phyloP scores from a whole-genome alignment of 1,284 basidiomycete genomes.

The Xerocomus tenax region DNA sequence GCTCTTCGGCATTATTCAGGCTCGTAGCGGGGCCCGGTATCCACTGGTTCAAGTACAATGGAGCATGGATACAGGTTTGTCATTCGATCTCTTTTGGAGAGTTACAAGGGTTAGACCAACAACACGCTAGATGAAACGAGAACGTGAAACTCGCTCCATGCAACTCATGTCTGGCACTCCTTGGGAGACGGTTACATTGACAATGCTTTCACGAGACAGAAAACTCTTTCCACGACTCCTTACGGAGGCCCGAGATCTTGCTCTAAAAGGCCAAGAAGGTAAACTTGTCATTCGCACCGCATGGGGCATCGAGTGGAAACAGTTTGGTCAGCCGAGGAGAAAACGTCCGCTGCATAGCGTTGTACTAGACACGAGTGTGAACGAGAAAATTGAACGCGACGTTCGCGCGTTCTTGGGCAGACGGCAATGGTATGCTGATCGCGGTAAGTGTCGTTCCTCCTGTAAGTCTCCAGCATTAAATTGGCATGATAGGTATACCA shows the following conservation, averaged over 20 bases:
- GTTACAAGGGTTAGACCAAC: constrained; percentile 6
- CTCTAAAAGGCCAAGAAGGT: constrained; percentile 80
- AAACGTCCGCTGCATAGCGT: constrained; percentile 87
- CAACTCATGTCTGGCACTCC: constrained; percentile 86
- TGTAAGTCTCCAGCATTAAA: constrained; percentile 11
- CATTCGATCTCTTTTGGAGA: constrained; percentile 18
- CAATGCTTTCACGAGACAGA: constrained; percentile 82
- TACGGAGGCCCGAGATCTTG: constrained; percentile 81
- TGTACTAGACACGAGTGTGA: constrained; percentile 75
- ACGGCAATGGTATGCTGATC: constrained; percentile 91
- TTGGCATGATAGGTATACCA: constrained; percentile 72
- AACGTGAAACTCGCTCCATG: constrained; percentile 88
- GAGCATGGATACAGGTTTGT: constrained; percentile 91
- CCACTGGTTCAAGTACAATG: constrained; percentile 85
- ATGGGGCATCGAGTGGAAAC: constrained; percentile 94
- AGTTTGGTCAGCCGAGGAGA: constrained; percentile 86
- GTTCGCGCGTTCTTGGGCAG: constrained; percentile 76
- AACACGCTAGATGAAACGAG: constrained; percentile 70
- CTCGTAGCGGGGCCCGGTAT: constrained; percentile 93
- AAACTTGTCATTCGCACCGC: constrained; percentile 95
- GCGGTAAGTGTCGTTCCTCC: constrained; percentile 51
- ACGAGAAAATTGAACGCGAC: constrained; percentile 75
- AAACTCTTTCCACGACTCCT: constrained; percentile 75
- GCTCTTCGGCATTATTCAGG: constrained; percentile 79
- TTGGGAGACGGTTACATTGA: constrained; percentile 96